Percentiles rank a stretch among this genome's conserved stretches.
Evolutionary conservation across 108 stramenopile genomes (phyloP).

Genomic region (Pinguiococcus pyrenoidosus): DNA sequence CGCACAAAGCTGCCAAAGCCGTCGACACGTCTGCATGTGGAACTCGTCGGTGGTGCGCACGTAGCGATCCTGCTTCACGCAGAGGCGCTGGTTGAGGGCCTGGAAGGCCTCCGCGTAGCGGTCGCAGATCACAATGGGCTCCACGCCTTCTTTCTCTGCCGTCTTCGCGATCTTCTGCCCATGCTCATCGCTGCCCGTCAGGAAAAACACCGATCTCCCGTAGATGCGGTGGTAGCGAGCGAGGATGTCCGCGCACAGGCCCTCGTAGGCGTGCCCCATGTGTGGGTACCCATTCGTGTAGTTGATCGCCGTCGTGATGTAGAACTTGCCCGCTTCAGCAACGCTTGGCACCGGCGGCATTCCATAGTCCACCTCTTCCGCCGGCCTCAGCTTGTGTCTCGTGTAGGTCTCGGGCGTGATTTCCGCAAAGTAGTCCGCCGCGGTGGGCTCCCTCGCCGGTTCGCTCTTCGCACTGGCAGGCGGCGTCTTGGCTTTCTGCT

Average conservation of each 20-base stretch:
- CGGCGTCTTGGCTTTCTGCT: too few relatives aligned
- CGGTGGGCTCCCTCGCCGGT: too few relatives aligned
- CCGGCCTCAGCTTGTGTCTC: too few relatives aligned
- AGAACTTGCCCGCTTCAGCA: constrained; percentile 37
- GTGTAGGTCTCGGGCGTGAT: too few relatives aligned
- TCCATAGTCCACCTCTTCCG: too few relatives aligned
- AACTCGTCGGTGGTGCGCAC: constrained; percentile 76
- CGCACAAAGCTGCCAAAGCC: constrained; percentile 72
- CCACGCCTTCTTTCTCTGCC: constrained; percentile 57
- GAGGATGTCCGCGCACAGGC: constrained; percentile 74
- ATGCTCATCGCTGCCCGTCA: constrained; percentile 95
- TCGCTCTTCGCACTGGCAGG: too few relatives aligned
- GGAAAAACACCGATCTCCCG: constrained; percentile 52
- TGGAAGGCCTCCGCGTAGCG: constrained; percentile 52
- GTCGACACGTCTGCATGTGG: constrained; percentile 67
- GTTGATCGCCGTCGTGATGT: constrained; percentile 98
- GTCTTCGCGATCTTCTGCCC: constrained; percentile 95
- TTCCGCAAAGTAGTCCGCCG: too few relatives aligned
- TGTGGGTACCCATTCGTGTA: constrained; percentile 95
- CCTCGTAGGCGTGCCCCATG: constrained; percentile 98
- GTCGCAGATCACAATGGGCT: constrained; percentile 82
- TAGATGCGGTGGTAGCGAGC: constrained; percentile 65
- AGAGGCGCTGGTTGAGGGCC: constrained; percentile 68
- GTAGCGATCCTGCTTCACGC: constrained; percentile 83
- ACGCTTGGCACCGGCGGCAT: too few relatives aligned